Conservation (phyloP, 2,329 filamentous ascomycete genomes). For the Curvularia eragrostidis region DNA sequence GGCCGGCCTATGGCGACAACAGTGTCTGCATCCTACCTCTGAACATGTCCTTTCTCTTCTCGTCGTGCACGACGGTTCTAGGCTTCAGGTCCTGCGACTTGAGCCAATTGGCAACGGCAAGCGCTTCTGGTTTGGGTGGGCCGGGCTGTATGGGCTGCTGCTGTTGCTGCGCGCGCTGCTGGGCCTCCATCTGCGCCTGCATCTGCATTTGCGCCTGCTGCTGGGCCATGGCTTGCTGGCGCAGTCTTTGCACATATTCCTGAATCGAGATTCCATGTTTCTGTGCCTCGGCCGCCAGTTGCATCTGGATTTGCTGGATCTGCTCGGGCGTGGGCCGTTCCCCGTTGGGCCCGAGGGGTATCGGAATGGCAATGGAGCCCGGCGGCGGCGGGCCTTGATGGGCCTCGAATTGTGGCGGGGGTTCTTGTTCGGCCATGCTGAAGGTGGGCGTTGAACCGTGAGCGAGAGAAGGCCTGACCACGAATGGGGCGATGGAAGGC, state of each 20-base stretch:
- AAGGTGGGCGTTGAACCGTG: constrained; percentile 6
- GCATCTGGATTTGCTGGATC: constrained; percentile 81
- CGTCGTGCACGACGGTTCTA: constrained; percentile 90
- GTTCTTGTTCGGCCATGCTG: constrained; percentile 32
- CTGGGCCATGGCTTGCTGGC: constrained; percentile 62
- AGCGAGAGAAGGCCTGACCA: not conserved
- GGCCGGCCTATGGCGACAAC: not conserved
- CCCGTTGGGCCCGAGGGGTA: constrained; percentile 42
- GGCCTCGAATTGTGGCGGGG: constrained; percentile 20
- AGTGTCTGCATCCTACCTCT: constrained; percentile 65
- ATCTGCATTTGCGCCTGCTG: constrained; percentile 15
- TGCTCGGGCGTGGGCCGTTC: constrained; percentile 79
- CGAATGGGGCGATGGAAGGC: not conserved
- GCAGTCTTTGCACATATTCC: constrained; percentile 72
- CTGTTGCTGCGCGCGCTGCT: constrained; percentile 33
- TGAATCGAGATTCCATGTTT: constrained; percentile 85
- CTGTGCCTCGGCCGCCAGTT: constrained; percentile 81
- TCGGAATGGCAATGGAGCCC: constrained; percentile 27
- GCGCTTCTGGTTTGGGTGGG: constrained; percentile 84
- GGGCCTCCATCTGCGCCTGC: constrained; percentile 51
- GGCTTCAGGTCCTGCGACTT: constrained; percentile 84
- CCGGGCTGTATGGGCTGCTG: constrained; percentile 73
- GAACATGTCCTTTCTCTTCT: constrained; percentile 98
- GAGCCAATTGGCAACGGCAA: constrained; percentile 89
- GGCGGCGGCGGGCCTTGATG: constrained; percentile 25